Evolutionary conservation across 306 rosid species (phyloP).

Genomic region (Pterocarpus macrocarpus): DNA sequence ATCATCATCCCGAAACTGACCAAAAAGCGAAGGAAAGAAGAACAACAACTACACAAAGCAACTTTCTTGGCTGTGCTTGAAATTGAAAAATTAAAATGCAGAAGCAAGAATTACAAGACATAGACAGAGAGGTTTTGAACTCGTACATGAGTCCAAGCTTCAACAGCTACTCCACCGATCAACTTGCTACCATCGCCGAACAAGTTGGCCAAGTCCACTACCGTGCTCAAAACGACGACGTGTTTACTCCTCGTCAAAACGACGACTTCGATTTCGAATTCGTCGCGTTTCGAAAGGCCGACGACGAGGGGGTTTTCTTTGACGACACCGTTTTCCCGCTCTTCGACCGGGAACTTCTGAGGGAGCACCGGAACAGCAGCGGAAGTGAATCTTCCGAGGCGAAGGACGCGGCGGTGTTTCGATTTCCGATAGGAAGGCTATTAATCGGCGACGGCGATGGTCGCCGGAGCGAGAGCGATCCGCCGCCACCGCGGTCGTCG

Average conservation of each 20-base stretch:
- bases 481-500: slow-evolving; percentile 43
- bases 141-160: slow-evolving; percentile 49
- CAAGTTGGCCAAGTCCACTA: slow-evolving; percentile 14
- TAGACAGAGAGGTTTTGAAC: neutral
- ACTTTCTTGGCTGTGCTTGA: neutral
- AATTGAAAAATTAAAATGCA: slow-evolving; percentile 24
- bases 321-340: slow-evolving; percentile 62
- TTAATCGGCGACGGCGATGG: neutral
- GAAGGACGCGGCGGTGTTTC: neutral
- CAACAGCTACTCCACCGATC: slow-evolving; percentile 41
- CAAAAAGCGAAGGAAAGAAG: neutral
- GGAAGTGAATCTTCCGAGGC: neutral
- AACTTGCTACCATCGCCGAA: slow-evolving; percentile 24
- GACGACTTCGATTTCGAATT: slow-evolving; percentile 62
- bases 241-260: neutral
- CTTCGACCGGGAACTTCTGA: slow-evolving; percentile 57
- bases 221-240: slow-evolving; percentile 5
- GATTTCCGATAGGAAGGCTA: neutral
- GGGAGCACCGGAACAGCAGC: neutral
- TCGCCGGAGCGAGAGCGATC: slow-evolving; percentile 8
- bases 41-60: neutral
- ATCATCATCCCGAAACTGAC: neutral
- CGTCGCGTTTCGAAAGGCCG: slow-evolving; percentile 52
- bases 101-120: neutral
- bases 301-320: slow-evolving; percentile 32